Evolutionary conservation across 2,329 filamentous ascomycete species (phyloP).

Genomic region (Hypoxylon sp.): DNA sequence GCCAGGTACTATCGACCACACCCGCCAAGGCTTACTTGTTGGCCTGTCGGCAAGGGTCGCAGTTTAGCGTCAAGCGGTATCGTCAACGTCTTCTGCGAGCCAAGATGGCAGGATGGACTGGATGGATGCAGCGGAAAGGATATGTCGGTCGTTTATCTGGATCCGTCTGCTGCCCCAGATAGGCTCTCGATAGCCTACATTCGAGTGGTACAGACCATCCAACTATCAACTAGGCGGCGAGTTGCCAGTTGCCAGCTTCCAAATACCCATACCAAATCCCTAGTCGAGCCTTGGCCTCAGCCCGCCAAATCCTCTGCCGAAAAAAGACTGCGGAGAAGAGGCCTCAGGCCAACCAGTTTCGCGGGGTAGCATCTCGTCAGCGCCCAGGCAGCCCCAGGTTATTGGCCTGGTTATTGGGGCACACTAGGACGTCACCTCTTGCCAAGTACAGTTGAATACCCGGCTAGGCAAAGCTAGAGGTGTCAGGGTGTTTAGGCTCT

Average conservation of each 20-base stretch:
- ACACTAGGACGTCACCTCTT: constrained; percentile 27
- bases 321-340: constrained; percentile 34
- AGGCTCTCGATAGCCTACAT: constrained; percentile 12
- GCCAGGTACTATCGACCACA: constrained; percentile 7
- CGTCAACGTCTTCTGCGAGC: background rate
- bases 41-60: background rate
- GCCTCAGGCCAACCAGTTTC: constrained; percentile 27
- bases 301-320: constrained; percentile 20
- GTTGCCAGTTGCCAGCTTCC: too few relatives aligned
- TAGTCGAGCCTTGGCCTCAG: constrained; percentile 15
- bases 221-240: constrained; percentile 13
- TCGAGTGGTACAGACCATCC: background rate
- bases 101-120: too few relatives aligned
- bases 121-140: background rate
- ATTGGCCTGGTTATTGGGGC: too few relatives aligned
- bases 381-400: too few relatives aligned
- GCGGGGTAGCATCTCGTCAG: constrained; percentile 32
- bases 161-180: constrained; percentile 22
- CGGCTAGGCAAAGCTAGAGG: constrained; percentile 39
- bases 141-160: constrained; percentile 22
- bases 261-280: background rate
- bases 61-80: background rate
- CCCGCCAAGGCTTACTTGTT: constrained; percentile 13
- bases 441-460: constrained; percentile 38
- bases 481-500: constrained; percentile 30